Conservation (phyloP, 1,139 yeast genomes). For the Magnusiomyces paraingens region DNA sequence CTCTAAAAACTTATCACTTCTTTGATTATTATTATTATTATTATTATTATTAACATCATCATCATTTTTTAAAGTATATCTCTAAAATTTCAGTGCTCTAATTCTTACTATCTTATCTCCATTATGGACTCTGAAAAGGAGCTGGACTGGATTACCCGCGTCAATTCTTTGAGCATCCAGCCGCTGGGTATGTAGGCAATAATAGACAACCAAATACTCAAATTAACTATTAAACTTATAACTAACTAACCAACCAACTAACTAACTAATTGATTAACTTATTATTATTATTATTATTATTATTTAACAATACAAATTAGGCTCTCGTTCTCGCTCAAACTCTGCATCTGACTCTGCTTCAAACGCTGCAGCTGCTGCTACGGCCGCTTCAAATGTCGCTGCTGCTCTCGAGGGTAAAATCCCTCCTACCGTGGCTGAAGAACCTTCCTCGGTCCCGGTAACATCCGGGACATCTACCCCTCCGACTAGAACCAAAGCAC, state of each 20-base stretch:
- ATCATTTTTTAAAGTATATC: neutral
- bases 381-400: slow-evolving; percentile 6
- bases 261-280: too few species aligned
- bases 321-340: slow-evolving; percentile 19
- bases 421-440: neutral
- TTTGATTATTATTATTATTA: neutral
- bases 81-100: neutral
- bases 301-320: neutral
- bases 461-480: too few species aligned
- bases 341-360: slow-evolving; percentile 2
- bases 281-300: neutral
- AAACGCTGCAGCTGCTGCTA: slow-evolving; percentile 8
- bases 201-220: neutral
- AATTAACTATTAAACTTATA: neutral
- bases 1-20: neutral
- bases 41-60: too few species aligned
- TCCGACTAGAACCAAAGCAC: too few species aligned
- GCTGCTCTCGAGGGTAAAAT: neutral
- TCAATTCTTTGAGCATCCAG: slow-evolving; percentile 8
- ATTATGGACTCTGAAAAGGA: slow-evolving; percentile 8
- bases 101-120: neutral
- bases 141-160: slow-evolving; percentile 15
- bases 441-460: neutral
- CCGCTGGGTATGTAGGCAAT: slow-evolving; percentile 9
- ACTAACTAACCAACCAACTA: too few species aligned